Conservation (phyloP, 345 rosid species). For the Heritiera littoralis region DNA sequence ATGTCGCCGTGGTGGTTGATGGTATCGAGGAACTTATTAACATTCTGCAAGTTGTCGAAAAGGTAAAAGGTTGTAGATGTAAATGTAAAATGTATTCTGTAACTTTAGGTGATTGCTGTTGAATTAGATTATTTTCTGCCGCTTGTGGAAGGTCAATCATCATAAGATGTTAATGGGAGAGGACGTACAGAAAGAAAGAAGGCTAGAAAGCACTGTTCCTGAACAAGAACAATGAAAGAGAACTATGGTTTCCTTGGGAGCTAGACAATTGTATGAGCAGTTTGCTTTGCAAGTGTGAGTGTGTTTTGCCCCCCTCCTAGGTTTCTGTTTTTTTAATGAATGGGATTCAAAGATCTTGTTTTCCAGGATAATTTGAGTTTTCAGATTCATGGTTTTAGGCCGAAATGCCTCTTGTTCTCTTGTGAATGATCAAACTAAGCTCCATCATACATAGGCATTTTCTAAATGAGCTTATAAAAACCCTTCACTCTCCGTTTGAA, state of each 20-base stretch:
- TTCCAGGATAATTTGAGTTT: neutral
- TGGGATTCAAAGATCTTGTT: neutral
- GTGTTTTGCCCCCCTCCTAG: too few species aligned
- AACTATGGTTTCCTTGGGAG: neutral
- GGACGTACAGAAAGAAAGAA: slow-evolving; percentile 30
- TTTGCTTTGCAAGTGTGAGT: neutral
- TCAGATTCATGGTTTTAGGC: neutral
- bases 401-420: too few species aligned
- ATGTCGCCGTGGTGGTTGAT: neutral
- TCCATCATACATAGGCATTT: too few species aligned
- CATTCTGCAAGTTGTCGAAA: neutral
- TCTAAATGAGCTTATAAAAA: too few species aligned
- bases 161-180: slow-evolving; percentile 7
- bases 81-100: slow-evolving; percentile 26
- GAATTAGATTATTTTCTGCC: slow-evolving; percentile 6
- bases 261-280: neutral
- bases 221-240: slow-evolving; percentile 11
- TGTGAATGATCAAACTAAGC: too few species aligned
- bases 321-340: neutral
- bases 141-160: neutral
- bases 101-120: slow-evolving; percentile 29
- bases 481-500: neutral
- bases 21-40: slow-evolving; percentile 7
- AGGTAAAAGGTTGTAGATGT: slow-evolving; percentile 18
- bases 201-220: slow-evolving; percentile 1